These are phyloP conservation scores for Bruguiera sexangula DNA, from an alignment of 345 rosid genomes.

Conservation along the genomic window DNA sequence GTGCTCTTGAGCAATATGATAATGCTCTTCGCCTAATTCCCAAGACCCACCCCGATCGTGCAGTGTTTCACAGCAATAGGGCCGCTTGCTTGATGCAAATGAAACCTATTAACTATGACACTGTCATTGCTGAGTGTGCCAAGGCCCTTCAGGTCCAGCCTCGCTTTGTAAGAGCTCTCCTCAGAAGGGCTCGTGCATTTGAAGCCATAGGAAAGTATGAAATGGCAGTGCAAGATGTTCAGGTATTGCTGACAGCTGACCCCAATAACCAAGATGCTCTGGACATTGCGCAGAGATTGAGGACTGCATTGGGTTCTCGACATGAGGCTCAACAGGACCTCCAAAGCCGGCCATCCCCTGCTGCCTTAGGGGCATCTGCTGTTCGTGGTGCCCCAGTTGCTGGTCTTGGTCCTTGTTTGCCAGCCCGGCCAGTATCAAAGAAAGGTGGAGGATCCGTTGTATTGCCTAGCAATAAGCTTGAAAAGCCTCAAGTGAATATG, in stretches of 20 bases:
- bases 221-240: conserved; percentile 81
- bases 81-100: conserved; percentile 98
- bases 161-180: conserved; percentile 64
- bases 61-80: conserved; percentile 85
- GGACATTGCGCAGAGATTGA: conserved; percentile 63
- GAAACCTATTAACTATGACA: conserved; percentile 88
- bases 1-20: conserved; percentile 78
- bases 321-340: conserved; percentile 82
- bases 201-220: conserved; percentile 80
- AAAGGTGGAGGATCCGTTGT: conserved; percentile 46
- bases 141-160: conserved; percentile 90
- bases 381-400: conserved; percentile 85
- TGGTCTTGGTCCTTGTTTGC: conserved; percentile 92
- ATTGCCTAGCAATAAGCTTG: conserved; percentile 41
- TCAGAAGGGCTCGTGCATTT: conserved; percentile 86
- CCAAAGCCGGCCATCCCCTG: conserved; percentile 92
- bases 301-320: conserved; percentile 60
- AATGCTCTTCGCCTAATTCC: conserved; percentile 72
- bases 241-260: conserved; percentile 59
- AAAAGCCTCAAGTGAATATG: conserved; percentile 38
- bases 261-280: conserved; percentile 74
- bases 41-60: conserved; percentile 77
- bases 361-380: conserved; percentile 98
- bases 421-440: conserved; percentile 68
- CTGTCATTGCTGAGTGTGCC: conserved; percentile 75